A percentile compares a stretch with the other conserved stretches of the same genome.
Evolutionary conservation across 176 grass and related monocot species (phyloP).

Genomic region (Puya raimondii): DNA sequence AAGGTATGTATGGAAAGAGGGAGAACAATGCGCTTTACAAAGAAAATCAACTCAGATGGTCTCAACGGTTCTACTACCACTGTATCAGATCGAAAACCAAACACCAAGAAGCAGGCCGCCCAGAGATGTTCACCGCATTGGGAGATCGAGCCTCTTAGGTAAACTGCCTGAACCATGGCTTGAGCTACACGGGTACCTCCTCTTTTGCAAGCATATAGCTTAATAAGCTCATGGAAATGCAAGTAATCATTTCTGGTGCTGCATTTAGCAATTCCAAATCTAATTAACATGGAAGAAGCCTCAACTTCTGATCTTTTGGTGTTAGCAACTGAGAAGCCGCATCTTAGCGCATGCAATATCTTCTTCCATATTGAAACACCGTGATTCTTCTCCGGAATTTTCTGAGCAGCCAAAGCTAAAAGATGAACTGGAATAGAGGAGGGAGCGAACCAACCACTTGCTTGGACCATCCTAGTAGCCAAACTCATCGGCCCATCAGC

Average conservation of each 20-base stretch:
- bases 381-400: constrained; percentile 63
- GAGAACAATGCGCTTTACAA: constrained; percentile 66
- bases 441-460: constrained; percentile 80
- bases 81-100: constrained; percentile 76
- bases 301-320: constrained; percentile 89
- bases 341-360: constrained; percentile 43
- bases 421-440: constrained; percentile 55
- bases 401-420: constrained; percentile 77
- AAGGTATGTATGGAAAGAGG: constrained; percentile 89
- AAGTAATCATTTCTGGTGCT: constrained; percentile 50
- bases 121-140: constrained; percentile 69
- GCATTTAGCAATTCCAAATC: constrained; percentile 84
- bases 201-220: constrained; percentile 61
- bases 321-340: constrained; percentile 44
- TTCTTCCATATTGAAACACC: constrained; percentile 55
- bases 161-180: constrained; percentile 65
- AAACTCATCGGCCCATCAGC: constrained; percentile 79
- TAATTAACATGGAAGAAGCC: constrained; percentile 74
- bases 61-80: constrained; percentile 46
- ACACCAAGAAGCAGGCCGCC: constrained; percentile 81
- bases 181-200: constrained; percentile 49
- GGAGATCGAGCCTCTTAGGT: constrained; percentile 71
- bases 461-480: constrained; percentile 81
- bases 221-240: constrained; percentile 81
- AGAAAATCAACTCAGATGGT: constrained; percentile 65